Base-by-base conservation (phyloP, 441 rosid species). In the Adansonia madagascariensis region DNA sequence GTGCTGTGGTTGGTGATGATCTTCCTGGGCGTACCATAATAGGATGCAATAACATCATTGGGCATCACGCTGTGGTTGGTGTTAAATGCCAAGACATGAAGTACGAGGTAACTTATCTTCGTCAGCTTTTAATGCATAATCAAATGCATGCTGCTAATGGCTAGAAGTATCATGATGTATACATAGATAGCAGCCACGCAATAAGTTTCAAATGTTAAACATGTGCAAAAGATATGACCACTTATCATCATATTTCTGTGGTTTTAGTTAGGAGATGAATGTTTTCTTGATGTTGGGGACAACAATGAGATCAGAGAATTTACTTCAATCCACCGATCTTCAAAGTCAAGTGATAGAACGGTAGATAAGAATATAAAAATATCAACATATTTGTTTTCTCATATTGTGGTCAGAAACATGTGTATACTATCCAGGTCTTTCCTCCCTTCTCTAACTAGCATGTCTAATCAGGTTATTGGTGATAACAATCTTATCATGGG, bases 31-130 rank as follows among this genome's bases (percentile, higher is more conserved):
- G 22, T 59, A 94, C 94, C 10, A 73, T 92, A 60, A 50, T 94
- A 4, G 98, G 98, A 50, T 22, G 84, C 76, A 87, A 88, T 83
- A 94, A 92, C 87, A 76, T 87, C 74, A 82, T 95, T 15, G 98
- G 97, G 69, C 89, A 94, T 81, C 92, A 94, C 78, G 89, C 98
- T 10, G 90, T 89, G 68, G 88, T 95, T 81, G 99, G 98, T 73
- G 85, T 90, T 71, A 92, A 95, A 86, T 95, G 99, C 83, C 99
- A 95, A 82, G 98, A 94, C 85, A 68, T 90, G 88, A 95, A 95
- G 82, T 95, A 92, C 86, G 80, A 90, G 98, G 99, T 91, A 74
- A 18, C 39, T 69, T 18, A 59, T 66, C 18, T 49, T 15, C 46
- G 67, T 77, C 43, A 47, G 75, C 22, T 12, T 62, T 15, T 74